Conservation (phyloP, 2,329 filamentous ascomycete genomes). For the Pezicula neosporulosa region DNA sequence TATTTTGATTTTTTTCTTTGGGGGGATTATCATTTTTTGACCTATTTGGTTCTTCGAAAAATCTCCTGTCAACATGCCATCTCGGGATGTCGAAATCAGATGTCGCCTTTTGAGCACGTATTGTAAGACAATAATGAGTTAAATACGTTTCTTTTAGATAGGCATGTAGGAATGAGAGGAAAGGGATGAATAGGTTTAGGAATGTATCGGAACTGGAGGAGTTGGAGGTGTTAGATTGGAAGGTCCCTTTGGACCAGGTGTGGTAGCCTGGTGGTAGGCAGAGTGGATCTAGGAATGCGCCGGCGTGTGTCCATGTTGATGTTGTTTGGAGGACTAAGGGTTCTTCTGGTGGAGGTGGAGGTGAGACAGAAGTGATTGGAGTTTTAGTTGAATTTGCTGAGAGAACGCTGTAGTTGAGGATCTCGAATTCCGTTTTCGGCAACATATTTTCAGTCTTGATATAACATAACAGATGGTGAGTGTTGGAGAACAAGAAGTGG, state of each 20-base stretch:
- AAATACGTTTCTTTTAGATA: slow-evolving; percentile 1
- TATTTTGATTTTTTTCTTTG: no score
- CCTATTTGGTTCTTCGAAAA: not conserved
- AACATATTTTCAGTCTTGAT: no score
- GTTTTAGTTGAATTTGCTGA: no score
- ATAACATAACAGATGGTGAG: no score
- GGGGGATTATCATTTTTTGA: not conserved
- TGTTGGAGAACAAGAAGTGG: no score
- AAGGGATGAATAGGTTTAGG: not conserved
- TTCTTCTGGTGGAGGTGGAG: no score
- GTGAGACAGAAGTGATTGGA: no score
- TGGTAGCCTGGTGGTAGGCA: not conserved
- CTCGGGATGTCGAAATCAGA: slow-evolving; percentile 4
- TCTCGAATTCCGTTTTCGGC: no score
- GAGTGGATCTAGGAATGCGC: not conserved
- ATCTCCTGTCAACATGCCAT: slow-evolving; percentile 6
- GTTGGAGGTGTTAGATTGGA: not conserved
- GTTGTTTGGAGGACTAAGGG: no score
- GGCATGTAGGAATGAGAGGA: slow-evolving; percentile 2
- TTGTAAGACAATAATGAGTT: slow-evolving; percentile 4
- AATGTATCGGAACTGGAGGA: not conserved
- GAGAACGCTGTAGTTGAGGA: no score
- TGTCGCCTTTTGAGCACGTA: slow-evolving; percentile 4
- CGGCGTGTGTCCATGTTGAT: slow-evolving; percentile 5
- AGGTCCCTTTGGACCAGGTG: slow-evolving; percentile 1